Evolutionary conservation across 805 yeast species (phyloP), one percentile per base, ranked within the genome.

Genomic region (Candida succiphila): DNA sequence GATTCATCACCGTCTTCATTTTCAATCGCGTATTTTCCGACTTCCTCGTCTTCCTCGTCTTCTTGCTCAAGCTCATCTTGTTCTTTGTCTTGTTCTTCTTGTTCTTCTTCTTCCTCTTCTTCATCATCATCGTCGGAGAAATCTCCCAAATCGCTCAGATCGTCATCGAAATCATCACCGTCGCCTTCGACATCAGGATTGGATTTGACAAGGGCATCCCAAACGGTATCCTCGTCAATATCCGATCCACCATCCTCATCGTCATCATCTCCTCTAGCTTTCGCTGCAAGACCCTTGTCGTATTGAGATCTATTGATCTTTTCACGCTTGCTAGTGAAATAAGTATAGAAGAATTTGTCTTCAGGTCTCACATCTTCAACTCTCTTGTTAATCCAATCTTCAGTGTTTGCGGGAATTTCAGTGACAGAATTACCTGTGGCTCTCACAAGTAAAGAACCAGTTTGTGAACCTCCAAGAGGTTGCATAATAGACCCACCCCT

Each of bases 401-500:
- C 78, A 7, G 92, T 72, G 50, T 88, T 87, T 4, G 73, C 94
- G 2, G 97, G 95, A 12, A 69, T 52, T n/a, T 65, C 71, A 4
- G 55, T 54, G 14, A 51, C 45, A 5, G 42, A 42, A 21, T 35
- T 34, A 23, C 45, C 51, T 5, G 84, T 71, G n/a, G 85, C 74
- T 47, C 65, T 76, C 10, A 82, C 84, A 43, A 82, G 64, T 34
- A 81, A 58, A 4, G 78, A 62, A 8, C 82, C 84, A 16, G 84
- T 78, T 41, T 79, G 82, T 1, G 76, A 69, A 41, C 96, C 96
- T 29, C 94, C 87, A 43, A 92, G 66, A 32, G 98, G 97, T 65
- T 92, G 98, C 97, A 92, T 92, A 52, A 92, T 88, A 29, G 96
- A 86, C 4, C 81, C 66, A 49, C 97, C 97, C 53, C 82, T 78